Base-by-base conservation (phyloP, 1,139 yeast genomes). In the Protomyces arabidopsidicola region DNA sequence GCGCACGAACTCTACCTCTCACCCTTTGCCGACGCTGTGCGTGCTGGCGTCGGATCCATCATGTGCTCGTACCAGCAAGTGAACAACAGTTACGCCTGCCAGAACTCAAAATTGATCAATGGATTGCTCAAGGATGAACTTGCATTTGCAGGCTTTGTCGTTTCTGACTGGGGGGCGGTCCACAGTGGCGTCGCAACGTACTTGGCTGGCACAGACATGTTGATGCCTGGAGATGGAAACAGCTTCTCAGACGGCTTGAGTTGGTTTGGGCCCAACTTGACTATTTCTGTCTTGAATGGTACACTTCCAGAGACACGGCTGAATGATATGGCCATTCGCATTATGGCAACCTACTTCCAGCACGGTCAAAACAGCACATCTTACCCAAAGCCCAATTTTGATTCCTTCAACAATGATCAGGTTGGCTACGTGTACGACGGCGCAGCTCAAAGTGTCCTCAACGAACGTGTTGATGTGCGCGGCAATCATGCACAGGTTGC, bases 81-180 rank as follows among this genome's bases (percentile, higher is more conserved):
- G 57, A 85, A 85, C 73, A 82, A 82, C 68, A 78, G 84, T 0
- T 81, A 82, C 68, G 82, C 84, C 3, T 84, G 88, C 72, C 86
- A 84, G 70, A 84, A 84, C 71, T 80, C 86, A 0, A 81, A 82
- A 67, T 73, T 83, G 60, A 69, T 85, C 67, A 84, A 84, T 71
- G 77, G 79, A 65, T 73, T 84, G 31, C 75, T 85, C 67, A 84
- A 84, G 71, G 84, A 81, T 63, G 87, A 85, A 73, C 74, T 84
- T 65, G 87, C 86, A 0, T 85, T 84, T 70, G 86, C 84, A 72
- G 89, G 88, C 0, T 84, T 83, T 72, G 85, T 85, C 5, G 80
- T 84, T 64, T 80, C 86, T 38, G 88, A 84, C 70, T 84, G 88
- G 87, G 84, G 83, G 31, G 88, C 86, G 3, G 84, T 81, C 66